phyloP scores from a whole-genome alignment of 2,329 filamentous ascomycete species.

The Aureobasidium zeae region DNA sequence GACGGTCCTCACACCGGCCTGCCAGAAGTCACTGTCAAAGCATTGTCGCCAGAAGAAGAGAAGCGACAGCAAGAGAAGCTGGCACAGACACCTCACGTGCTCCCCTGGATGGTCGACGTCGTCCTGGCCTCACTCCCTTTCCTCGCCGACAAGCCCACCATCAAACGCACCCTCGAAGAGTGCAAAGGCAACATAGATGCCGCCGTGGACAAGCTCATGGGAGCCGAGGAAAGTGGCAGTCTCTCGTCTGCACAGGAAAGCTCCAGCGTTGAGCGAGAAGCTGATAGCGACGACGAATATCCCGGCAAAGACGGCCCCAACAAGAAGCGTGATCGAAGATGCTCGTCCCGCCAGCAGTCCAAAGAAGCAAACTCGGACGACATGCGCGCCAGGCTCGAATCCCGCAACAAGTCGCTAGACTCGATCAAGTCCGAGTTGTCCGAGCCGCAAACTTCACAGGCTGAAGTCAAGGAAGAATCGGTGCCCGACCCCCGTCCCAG shows the following conservation, averaged over 20 bases:
- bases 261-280: constrained; percentile 44
- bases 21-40: constrained; percentile 38
- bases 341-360: constrained; percentile 32
- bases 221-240: constrained; percentile 37
- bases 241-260: constrained; percentile 36
- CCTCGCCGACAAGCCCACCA: constrained; percentile 40
- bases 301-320: constrained; percentile 36
- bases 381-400: constrained; percentile 25
- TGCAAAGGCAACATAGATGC: constrained; percentile 46
- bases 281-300: constrained; percentile 42
- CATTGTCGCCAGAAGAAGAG: constrained; percentile 34
- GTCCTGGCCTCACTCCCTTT: constrained; percentile 45
- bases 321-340: constrained; percentile 42
- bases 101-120: constrained; percentile 48
- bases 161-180: constrained; percentile 44
- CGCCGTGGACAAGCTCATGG: constrained; percentile 45
- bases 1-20: constrained; percentile 50
- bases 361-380: constrained; percentile 23
- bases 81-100: constrained; percentile 33
- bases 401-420: constrained; percentile 28
- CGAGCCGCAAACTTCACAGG: constrained; percentile 17
- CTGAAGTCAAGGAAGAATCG: constrained; percentile 13
- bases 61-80: constrained; percentile 30
- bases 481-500: constrained; percentile 6
- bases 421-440: constrained; percentile 27